phyloP scores from a whole-genome alignment of 257 asterid genomes.

The Jasminum sambac region DNA sequence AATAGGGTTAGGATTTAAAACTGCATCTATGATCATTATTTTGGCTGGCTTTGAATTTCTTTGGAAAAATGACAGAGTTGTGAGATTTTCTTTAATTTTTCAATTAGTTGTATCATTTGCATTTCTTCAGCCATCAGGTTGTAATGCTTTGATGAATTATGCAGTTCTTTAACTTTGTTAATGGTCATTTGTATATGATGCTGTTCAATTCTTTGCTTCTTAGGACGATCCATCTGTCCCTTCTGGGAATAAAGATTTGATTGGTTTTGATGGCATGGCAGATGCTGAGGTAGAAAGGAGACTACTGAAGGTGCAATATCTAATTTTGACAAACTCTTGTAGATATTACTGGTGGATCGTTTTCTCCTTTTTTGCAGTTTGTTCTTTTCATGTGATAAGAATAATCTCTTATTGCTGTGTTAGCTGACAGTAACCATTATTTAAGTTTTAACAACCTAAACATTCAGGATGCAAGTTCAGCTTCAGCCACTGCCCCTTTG shows the following conservation, averaged over 20 bases:
- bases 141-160: neutral
- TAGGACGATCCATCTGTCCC: conserved; percentile 78
- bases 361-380: conserved; percentile 14
- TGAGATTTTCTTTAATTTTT: no score
- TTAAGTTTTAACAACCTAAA: conserved; percentile 13
- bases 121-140: neutral
- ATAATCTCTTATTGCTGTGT: conserved; percentile 13
- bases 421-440: conserved; percentile 10
- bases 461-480: conserved; percentile 69
- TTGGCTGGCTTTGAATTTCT: no score
- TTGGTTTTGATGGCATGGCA: conserved; percentile 83
- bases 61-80: no score
- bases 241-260: conserved; percentile 67
- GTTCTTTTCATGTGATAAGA: conserved; percentile 13
- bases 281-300: conserved; percentile 91
- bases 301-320: conserved; percentile 67
- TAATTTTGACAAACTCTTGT: conserved; percentile 24
- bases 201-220: conserved; percentile 27
- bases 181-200: conserved; percentile 1
- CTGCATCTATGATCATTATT: no score
- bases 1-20: no score
- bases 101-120: no score
- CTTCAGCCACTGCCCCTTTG: conserved; percentile 62
- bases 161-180: neutral
- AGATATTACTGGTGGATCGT: neutral